Conservation (phyloP, 1,284 basidiomycete genomes). For the Heterobasidion irregulare region DNA sequence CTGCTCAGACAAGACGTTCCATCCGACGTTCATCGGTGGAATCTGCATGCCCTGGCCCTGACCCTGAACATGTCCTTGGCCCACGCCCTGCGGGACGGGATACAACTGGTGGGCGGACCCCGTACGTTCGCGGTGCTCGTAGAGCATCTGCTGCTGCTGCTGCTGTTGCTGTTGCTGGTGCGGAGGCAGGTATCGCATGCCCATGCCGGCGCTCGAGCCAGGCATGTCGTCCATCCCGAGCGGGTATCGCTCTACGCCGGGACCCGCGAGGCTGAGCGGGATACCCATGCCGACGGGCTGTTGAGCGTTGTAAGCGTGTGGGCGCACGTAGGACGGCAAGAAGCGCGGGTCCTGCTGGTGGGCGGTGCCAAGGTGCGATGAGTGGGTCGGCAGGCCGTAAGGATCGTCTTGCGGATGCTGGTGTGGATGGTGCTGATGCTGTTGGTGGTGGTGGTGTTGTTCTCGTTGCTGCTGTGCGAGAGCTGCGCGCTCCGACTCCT, state of each 20-base stretch:
- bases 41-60: neutral
- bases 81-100: neutral
- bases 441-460: neutral
- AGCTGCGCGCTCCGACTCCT: constrained; percentile 23
- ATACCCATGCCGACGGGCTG: constrained; percentile 1
- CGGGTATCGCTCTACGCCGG: neutral
- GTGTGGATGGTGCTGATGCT: constrained; percentile 9
- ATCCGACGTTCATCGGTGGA: neutral
- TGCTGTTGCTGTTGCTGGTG: neutral
- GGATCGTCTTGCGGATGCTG: constrained; percentile 5
- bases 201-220: neutral
- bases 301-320: neutral
- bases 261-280: neutral
- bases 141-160: neutral
- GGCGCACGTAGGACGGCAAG: constrained; percentile 6
- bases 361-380: constrained; percentile 9
- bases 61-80: neutral
- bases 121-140: constrained; percentile 1
- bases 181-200: neutral
- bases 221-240: neutral
- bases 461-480: constrained; percentile 2
- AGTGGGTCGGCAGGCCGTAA: constrained; percentile 7
- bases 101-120: constrained; percentile 3
- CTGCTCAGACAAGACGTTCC: neutral
- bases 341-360: constrained; percentile 2